Evolutionary conservation across 23 red algal genomes (phyloP).

Genomic region (Gracilaria domingensis): DNA sequence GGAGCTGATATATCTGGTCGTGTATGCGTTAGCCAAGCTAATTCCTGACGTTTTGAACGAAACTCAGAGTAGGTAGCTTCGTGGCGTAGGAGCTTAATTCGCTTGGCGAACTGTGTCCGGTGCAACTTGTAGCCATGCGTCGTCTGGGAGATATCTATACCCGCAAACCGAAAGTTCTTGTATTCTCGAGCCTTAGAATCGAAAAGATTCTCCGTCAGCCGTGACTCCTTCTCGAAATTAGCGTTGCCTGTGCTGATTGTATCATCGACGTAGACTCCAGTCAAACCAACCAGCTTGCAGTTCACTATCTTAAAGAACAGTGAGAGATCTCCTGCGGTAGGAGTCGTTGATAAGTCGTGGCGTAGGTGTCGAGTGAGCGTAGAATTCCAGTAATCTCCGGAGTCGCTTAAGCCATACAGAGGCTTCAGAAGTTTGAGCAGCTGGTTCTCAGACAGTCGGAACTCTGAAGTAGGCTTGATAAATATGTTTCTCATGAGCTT

Average conservation of each 20-base stretch:
- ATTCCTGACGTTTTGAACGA: not conserved
- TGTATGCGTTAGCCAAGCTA: constrained; percentile 50
- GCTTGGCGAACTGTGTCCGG: not conserved
- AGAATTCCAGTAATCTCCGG: constrained; percentile 32
- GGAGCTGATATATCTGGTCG: constrained; percentile 21
- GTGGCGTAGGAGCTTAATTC: not conserved
- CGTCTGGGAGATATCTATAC: not conserved
- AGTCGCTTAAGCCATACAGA: not conserved
- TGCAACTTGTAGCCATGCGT: not conserved
- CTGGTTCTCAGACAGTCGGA: not conserved
- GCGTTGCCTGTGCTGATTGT: not conserved
- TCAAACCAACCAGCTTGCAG: not conserved
- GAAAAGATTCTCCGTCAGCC: not conserved
- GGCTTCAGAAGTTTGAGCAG: not conserved
- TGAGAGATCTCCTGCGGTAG: constrained; percentile 23
- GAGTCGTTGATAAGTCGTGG: constrained; percentile 5
- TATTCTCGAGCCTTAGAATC: not conserved
- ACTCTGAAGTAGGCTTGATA: not conserved
- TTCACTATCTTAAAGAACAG: constrained; percentile 22
- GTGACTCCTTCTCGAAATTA: not conserved
- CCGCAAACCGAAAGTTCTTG: constrained; percentile 2
- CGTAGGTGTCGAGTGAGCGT: constrained; percentile 13
- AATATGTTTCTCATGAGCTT: not conserved
- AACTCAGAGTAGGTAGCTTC: not conserved
- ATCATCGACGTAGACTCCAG: constrained; percentile 1